Evolutionary conservation across 2,329 filamentous ascomycete genomes (phyloP), one percentile per base, ranked within the genome.

Genomic region (Phialemoniopsis sp.): DNA sequence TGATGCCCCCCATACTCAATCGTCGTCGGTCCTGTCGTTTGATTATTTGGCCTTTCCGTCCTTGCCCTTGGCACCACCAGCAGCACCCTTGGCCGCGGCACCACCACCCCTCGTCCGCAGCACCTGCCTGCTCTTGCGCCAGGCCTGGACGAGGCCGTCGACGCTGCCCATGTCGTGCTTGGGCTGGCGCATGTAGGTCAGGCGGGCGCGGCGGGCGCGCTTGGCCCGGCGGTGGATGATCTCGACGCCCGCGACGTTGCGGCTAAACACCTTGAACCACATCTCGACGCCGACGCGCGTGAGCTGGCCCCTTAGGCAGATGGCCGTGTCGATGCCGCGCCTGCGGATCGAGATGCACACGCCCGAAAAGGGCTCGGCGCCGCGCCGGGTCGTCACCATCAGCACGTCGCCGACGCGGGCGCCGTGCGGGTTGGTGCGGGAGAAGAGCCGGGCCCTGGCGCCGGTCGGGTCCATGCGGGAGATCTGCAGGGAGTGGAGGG

Each of bases 211-310:
- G 59, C 90, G 83, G 49, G 89, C 88, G 62, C 89, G 80, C 83
- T 89, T 93, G 57, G 79, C 76, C 47, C 80, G 77, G 53, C 91
- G 75, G 78, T 95, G 88, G 63, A 97, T 87, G 53, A 98, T 85
- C 67, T 98, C 91, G 56, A 98, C 89, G 47, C 87, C 88, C 59
- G 86, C 81, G 26, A 97, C 85, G 57, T 87, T 85, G 44, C 91
- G 91, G 57, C 81, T 87, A 72, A 93, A 97, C 43, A 97, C 74
- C 73, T 98, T 98, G 66, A 87, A 89, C 83, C 89, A 95, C 88
- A 95, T 93, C 76, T 98, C 93, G 44, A 95, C 88, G 44, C 88
- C 87, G 7, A 94, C 80, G 52, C 87, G 80, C 50, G 88, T 90
- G 52, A 98, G 69, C 58, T 94, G 82, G 53, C 91, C 91, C 41